These are phyloP conservation scores for Funneliformis geosporum DNA, from an alignment of 192 early-diverging fungal genomes.

Conservation along the genomic window DNA sequence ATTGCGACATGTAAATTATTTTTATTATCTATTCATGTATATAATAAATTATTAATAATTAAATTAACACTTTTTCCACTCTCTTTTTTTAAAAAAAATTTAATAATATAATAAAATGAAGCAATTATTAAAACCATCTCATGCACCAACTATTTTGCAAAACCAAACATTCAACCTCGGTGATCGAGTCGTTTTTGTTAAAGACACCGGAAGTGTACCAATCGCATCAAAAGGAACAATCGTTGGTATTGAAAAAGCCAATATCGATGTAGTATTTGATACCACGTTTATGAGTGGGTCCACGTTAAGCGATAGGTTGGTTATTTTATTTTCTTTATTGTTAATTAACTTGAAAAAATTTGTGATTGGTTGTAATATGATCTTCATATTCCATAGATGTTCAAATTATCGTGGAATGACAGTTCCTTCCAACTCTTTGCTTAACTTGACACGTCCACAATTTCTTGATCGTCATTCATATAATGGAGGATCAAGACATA, in stretches of 20 bases:
- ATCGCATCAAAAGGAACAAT: constrained; percentile 83
- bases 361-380: neutral
- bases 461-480: constrained; percentile 11
- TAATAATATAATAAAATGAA: neutral
- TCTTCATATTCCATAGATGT: constrained; percentile 51
- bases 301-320: constrained; percentile 69
- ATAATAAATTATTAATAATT: neutral
- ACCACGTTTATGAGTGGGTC: constrained; percentile 75
- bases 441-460: constrained; percentile 74
- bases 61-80: neutral
- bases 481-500: neutral
- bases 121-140: constrained; percentile 77
- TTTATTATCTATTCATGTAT: neutral
- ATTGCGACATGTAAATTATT: constrained; percentile 43
- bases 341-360: neutral
- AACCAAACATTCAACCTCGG: constrained; percentile 83
- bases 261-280: constrained; percentile 90
- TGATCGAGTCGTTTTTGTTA: constrained; percentile 80
- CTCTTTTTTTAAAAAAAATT: no score
- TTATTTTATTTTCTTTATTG: constrained; percentile 13
- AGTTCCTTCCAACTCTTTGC: constrained; percentile 59
- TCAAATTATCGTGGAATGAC: constrained; percentile 73
- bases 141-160: constrained; percentile 69
- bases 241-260: constrained; percentile 72
- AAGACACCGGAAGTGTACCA: constrained; percentile 72